Percentiles rank a stretch among this genome's conserved stretches.
These are phyloP conservation scores for Dianthus caryophyllus DNA, from an alignment of 148 eudicot genomes.

Conservation along the genomic window DNA sequence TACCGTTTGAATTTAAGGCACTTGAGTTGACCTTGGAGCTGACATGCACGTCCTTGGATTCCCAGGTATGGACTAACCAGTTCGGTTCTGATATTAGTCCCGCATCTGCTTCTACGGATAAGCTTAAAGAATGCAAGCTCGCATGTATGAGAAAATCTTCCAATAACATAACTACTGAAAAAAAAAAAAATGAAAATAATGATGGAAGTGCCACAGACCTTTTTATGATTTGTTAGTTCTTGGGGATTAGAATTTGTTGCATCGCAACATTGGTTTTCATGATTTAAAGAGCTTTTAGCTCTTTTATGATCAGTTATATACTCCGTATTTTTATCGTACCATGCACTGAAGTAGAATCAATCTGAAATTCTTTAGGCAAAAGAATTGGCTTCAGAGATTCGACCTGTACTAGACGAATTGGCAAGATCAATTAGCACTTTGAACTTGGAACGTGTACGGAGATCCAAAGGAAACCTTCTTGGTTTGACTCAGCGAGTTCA, in stretches of 20 bases:
- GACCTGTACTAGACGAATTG: constrained; percentile 93
- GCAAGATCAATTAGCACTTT: constrained; percentile 77
- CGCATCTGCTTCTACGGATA: not conserved
- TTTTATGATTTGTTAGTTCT: constrained; percentile 1
- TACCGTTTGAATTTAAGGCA: constrained; percentile 92
- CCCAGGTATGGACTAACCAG: constrained; percentile 61
- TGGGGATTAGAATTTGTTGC: not conserved
- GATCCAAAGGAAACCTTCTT: constrained; percentile 91
- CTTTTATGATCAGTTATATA: constrained; percentile 43
- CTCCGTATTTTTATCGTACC: not conserved
- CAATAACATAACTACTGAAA: not conserved
- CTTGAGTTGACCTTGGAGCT: constrained; percentile 90
- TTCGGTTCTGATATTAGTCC: not conserved
- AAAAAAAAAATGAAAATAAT: not conserved
- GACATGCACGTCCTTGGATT: constrained; percentile 83
- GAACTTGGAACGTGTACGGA: constrained; percentile 86
- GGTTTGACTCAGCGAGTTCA: constrained; percentile 95
- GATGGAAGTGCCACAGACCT: not conserved
- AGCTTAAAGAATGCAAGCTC: constrained; percentile 8
- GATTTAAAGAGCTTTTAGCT: not conserved
- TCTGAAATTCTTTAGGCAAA: constrained; percentile 50
- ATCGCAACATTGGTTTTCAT: constrained; percentile 34
- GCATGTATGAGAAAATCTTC: not conserved
- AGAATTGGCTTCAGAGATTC: constrained; percentile 74
- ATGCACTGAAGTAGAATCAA: constrained; percentile 7